Conservation (phyloP, 164 flowering plant species). For the Chloranthus sessilifolius region DNA sequence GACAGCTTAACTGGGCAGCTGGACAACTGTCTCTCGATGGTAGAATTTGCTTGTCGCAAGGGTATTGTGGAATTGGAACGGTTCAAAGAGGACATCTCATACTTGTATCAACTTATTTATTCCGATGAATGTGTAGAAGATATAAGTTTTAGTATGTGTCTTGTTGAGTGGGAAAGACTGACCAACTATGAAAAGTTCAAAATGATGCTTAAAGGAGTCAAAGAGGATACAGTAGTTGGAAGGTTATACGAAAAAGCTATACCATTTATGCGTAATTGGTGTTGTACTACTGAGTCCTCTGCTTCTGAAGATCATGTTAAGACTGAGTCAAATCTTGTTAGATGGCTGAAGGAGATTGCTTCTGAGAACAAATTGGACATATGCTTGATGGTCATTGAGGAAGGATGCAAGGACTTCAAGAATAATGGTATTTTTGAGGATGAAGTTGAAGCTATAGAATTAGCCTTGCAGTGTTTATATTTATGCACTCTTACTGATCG, state of each 20-base stretch:
- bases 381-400: slow-evolving; percentile 69
- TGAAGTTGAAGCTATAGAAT: slow-evolving; percentile 65
- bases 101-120: slow-evolving; percentile 72
- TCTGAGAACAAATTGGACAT: slow-evolving; percentile 59
- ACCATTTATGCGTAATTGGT: slow-evolving; percentile 67
- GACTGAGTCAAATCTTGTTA: slow-evolving; percentile 66
- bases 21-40: slow-evolving; percentile 66
- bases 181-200: slow-evolving; percentile 90
- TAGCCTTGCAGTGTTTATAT: slow-evolving; percentile 77
- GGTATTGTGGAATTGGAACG: slow-evolving; percentile 67
- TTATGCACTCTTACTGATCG: slow-evolving; percentile 52
- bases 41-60: slow-evolving; percentile 71
- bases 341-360: slow-evolving; percentile 85
- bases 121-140: slow-evolving; percentile 48
- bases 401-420: slow-evolving; percentile 54
- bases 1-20: slow-evolving; percentile 81
- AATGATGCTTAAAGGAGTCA: slow-evolving; percentile 67
- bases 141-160: slow-evolving; percentile 39
- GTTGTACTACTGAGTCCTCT: slow-evolving; percentile 1
- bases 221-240: slow-evolving; percentile 57
- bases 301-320: slow-evolving; percentile 17
- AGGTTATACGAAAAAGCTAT: slow-evolving; percentile 53
- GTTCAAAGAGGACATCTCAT: slow-evolving; percentile 55
- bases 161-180: slow-evolving; percentile 65
- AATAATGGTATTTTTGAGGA: slow-evolving; percentile 45